Base-by-base conservation (phyloP, 768 basidiomycete genomes). In the Xerocomus spinulosus region DNA sequence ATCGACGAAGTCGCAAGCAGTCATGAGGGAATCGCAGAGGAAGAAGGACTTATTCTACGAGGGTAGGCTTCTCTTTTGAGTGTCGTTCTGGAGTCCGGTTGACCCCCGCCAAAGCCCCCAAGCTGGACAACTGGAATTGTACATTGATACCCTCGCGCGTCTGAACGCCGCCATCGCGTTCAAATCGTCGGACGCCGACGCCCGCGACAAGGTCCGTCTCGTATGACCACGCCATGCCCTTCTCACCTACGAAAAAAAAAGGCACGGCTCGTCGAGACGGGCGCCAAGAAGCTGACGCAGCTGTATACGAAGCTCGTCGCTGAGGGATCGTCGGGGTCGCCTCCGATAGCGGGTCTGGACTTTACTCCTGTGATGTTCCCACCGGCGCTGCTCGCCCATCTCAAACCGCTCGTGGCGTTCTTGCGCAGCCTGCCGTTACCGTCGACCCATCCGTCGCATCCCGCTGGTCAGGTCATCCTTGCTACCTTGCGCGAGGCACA, bases 251-350 rank as follows among this genome's bases (percentile, higher is more conserved):
- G n/a, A n/a, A n/a, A n/a, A n/a, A n/a, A n/a, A n/a, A n/a, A 74
- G 84, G 75, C 85, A n/a, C 80, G 84, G 34, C 76, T 92, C 5
- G 72, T 91, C 9, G 88, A 91, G 69, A 87, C 87, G 1, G 89
- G 90, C 8, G 81, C 82, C 5, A 90, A 90, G 71, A 90, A 89
- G 60, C 72, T 92, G 9, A 76, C 82, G 0, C 87, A 89, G 56
- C 67, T 90, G 12, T 92, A 85, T 60, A 92, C 87, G n/a, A 89
- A 87, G 57, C 74, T 87, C 26, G 86, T 90, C n/a, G 89, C 90
- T 3, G 88, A 90, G 68, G 85, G 81, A 21, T 91, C 87, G 1
- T 85, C 87, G 3, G 87, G 87, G 24, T 73, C 76, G n/a, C 81
- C 83, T 5, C 82, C 80, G 0, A 72, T 75, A 32, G 77, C 82